These are phyloP conservation scores for Saturnispora gosingensis DNA, from an alignment of 805 yeast genomes.

Conservation along the genomic window DNA sequence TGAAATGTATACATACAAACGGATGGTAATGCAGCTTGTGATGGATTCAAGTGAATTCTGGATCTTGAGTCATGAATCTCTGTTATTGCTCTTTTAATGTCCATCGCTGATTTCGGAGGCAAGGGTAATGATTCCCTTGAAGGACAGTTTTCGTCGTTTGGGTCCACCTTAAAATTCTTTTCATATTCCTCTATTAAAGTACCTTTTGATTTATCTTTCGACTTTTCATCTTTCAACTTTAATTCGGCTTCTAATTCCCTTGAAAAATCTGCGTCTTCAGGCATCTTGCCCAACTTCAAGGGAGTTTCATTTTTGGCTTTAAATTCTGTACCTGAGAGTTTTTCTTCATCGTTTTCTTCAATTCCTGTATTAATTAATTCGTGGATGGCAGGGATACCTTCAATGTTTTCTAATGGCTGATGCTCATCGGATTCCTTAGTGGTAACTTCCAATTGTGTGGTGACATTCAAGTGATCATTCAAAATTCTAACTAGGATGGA, in stretches of 20 bases:
- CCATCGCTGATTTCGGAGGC: slow-evolving; percentile 73
- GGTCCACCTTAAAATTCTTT: slow-evolving; percentile 44
- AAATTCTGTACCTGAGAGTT: slow-evolving; percentile 27
- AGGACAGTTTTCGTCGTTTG: slow-evolving; percentile 58
- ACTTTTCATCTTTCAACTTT: slow-evolving; percentile 60
- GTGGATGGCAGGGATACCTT: slow-evolving; percentile 40
- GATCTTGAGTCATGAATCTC: slow-evolving; percentile 77
- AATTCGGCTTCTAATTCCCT: slow-evolving; percentile 81
- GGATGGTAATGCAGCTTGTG: slow-evolving; percentile 78
- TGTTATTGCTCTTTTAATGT: slow-evolving; percentile 68
- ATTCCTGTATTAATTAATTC: slow-evolving; percentile 26
- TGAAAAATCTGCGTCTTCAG: slow-evolving; percentile 75
- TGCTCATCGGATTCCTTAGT: slow-evolving; percentile 41
- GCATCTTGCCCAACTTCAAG: slow-evolving; percentile 74
- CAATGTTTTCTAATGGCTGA: slow-evolving; percentile 29
- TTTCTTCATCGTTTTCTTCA: slow-evolving; percentile 16
- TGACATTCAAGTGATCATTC: slow-evolving; percentile 67
- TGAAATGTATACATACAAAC: slow-evolving; percentile 98
- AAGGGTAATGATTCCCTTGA: slow-evolving; percentile 67
- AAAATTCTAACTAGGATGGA: slow-evolving; percentile 75
- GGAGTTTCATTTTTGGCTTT: slow-evolving; percentile 48
- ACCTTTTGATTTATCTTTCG: slow-evolving; percentile 23
- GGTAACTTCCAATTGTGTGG: slow-evolving; percentile 31
- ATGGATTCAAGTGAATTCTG: slow-evolving; percentile 33
- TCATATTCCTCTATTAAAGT: slow-evolving; percentile 60